Percentiles rank a stretch among this genome's conserved stretches.
Conservation (phyloP, 2,329 filamentous ascomycete species). For the Epichloe glyceriae region DNA sequence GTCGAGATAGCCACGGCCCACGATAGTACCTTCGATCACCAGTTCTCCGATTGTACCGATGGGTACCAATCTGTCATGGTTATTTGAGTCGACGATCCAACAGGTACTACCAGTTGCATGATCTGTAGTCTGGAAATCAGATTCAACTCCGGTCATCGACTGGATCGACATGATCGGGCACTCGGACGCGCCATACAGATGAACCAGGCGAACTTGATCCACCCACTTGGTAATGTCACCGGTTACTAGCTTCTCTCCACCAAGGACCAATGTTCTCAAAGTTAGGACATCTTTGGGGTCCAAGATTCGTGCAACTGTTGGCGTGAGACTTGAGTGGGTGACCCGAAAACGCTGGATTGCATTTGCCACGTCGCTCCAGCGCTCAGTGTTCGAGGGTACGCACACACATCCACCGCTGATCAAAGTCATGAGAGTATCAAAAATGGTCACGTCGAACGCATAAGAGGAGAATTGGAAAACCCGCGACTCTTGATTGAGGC, state of each 20-base stretch:
- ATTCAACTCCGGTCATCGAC: not conserved
- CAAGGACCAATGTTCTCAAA: conserved; percentile 2
- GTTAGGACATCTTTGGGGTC: not conserved
- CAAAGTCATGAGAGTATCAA: conserved; percentile 10
- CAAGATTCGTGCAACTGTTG: conserved; percentile 7
- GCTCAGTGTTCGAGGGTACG: conserved; percentile 9
- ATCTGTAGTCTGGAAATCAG: not conserved
- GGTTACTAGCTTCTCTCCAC: not conserved
- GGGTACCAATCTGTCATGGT: not conserved
- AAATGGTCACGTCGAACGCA: conserved; percentile 10
- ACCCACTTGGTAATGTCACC: not conserved
- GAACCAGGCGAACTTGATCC: not conserved
- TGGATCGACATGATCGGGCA: not conserved
- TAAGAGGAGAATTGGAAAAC: conserved; percentile 10
- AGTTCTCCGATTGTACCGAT: conserved; percentile 1
- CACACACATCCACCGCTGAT: conserved; percentile 10
- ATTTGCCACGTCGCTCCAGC: conserved; percentile 8
- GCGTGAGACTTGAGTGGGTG: conserved; percentile 5
- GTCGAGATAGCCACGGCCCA: conserved; percentile 1
- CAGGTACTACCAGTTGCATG: not conserved
- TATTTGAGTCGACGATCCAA: not conserved
- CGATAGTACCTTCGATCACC: not conserved
- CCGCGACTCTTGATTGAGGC: not conserved
- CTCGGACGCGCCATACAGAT: not conserved
- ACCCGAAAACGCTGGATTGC: conserved; percentile 5